A percentile compares a stretch with the other conserved stretches of the same genome.
phyloP scores from a whole-genome alignment of 805 yeast species.

The Starmerella riodocensis region DNA sequence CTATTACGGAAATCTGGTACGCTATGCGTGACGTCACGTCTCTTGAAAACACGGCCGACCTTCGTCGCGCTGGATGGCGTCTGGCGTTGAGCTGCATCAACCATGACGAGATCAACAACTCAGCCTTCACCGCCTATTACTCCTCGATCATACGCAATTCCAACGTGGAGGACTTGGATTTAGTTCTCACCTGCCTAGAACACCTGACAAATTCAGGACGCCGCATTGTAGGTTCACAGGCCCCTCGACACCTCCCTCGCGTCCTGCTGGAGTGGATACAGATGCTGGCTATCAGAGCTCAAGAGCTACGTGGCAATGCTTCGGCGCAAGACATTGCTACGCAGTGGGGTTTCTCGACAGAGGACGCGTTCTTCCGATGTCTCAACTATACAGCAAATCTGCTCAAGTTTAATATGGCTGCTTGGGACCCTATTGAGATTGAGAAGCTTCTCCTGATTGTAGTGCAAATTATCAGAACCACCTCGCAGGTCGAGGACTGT shows the following conservation, averaged over 20 bases:
- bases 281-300: constrained; percentile 24
- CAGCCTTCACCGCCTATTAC: constrained; percentile 44
- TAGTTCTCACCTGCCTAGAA: constrained; percentile 37
- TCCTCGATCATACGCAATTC: constrained; percentile 41
- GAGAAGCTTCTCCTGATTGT: constrained; percentile 28
- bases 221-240: constrained; percentile 19
- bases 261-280: constrained; percentile 31
- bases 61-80: constrained; percentile 38
- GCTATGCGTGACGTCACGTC: constrained; percentile 43
- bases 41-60: constrained; percentile 26
- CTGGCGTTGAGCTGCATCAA: constrained; percentile 45
- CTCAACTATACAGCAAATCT: constrained; percentile 34
- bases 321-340: constrained; percentile 20
- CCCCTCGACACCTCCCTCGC: constrained; percentile 32
- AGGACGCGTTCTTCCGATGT: constrained; percentile 25
- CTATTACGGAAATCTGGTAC: constrained; percentile 68
- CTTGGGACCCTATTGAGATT: constrained; percentile 33
- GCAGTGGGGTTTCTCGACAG: constrained; percentile 24
- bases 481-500: constrained; percentile 31
- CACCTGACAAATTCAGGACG: constrained; percentile 40
- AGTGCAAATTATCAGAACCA: constrained; percentile 31
- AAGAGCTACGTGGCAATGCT: constrained; percentile 24
- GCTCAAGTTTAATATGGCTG: constrained; percentile 36
- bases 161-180: constrained; percentile 39
- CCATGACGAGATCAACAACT: constrained; percentile 38